Evolutionary conservation across 192 early-diverging fungal genomes (phyloP), one percentile per base, ranked within the genome.

Genomic region (Bifiguratus adelaidae): DNA sequence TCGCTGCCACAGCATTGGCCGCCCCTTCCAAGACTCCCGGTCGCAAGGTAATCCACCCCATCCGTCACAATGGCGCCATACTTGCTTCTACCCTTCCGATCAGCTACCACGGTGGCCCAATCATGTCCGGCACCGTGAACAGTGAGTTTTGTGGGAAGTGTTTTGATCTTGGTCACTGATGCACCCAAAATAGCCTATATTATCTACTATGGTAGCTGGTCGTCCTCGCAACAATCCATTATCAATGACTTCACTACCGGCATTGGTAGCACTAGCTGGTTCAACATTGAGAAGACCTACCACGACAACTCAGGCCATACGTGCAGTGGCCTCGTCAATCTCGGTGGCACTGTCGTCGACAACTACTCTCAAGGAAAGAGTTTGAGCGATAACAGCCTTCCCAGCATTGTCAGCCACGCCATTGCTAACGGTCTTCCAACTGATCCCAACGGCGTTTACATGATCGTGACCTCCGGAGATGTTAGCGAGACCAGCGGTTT

Each of bases 181-280:
- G n/a, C n/a, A n/a, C n/a, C n/a, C n/a, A n/a, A n/a, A n/a, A 40
- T 5, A 15, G 37, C 41, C 25, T 51, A 51, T 20, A 33, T 28
- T n/a, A 51, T 51, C 11, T 51, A 28, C 38, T 51, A 51, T 18
- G 49, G 49, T 40, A 51, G 28, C 13, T 51, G 49, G 49, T 27
- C 23, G 12, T 3, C 33, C 12, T 44, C 47, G 6, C 30, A 41
- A 22, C 22, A 41, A 44, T 24, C 49, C 19, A 29, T 51, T 3
- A 21, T 51, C 18, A 40, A 25, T 16, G 30, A 34, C 21, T 51
- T 51, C 18, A 27, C 41, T 8, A 16, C 3, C 26, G 36, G 38
- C 13, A 23, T 51, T 19, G 24, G 26, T 2, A 16, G 24, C 28
- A 40, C 49, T 29, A 4, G 7, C 5, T 51, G 49, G 49, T 51